Base-by-base conservation (phyloP, 306 rosid species). In the Pterocarpus santalinus region DNA sequence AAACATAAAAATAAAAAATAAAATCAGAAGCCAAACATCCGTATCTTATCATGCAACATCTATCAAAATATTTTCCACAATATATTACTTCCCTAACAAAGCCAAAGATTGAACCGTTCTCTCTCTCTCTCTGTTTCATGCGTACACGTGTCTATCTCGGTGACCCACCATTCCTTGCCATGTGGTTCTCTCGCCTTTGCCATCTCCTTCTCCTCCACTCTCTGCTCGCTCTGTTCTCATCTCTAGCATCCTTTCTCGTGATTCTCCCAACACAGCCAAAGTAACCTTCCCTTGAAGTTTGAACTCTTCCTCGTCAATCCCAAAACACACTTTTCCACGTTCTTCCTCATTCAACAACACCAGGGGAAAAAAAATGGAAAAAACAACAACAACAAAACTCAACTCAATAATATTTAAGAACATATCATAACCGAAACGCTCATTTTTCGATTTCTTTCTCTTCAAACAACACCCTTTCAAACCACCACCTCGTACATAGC, bases 121-220 rank as follows among this genome's bases (percentile, higher is more conserved):
- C n/a, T 62, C 64, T 62, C 64, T 79, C 43, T 36, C 7, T 68
- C 30, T 55, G 46, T 81, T 4, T 47, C 0, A 2, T 17, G 49
- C 65, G 2, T 75, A 81, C 94, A 90, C 97, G 89, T 87, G 92
- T 86, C 58, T 7, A n/a, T 8, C 57, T 70, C 30, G 14, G 1
- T 82, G 78, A 4, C 86, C 86, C 79, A 77, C 80, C 64, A 44
- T 51, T 65, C 61, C 65, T 32, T 47, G 84, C 90, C 91, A 88
- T 46, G 84, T 84, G 88, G 14, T 58, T 58, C 65, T 58, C 88
- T 69, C 79, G 7, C 84, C 79, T 64, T 71, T 43, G 64, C 57
- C 75, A 52, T 82, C 80, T 69, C 83, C 75, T 69, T 72, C 84
- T 69, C 69, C 55, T 69, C 64, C 65, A 30, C 39, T 16, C 34